Percentiles rank a stretch among this genome's conserved stretches.
Conservation (phyloP, 2,329 filamentous ascomycete genomes). For the Fusarium transvaalense region DNA sequence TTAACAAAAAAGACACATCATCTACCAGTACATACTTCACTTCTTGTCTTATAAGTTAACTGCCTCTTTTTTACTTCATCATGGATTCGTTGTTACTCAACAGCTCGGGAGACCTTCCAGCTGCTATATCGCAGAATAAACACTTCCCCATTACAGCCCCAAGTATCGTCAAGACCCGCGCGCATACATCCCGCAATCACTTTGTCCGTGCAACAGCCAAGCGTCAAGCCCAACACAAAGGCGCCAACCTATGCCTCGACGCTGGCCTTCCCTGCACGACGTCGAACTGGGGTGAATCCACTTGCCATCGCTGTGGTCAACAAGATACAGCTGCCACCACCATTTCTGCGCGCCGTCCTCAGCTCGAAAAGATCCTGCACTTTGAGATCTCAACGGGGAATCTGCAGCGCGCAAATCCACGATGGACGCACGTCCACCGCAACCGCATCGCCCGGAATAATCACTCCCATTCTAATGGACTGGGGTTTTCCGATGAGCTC, state of each 20-base stretch:
- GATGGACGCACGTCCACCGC: slow-evolving; percentile 23
- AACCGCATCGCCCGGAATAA: slow-evolving; percentile 32
- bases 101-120: slow-evolving; percentile 42
- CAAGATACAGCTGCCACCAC: slow-evolving; percentile 12
- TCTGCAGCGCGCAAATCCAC: slow-evolving; percentile 24
- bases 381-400: slow-evolving; percentile 14
- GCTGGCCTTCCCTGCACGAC: slow-evolving; percentile 42
- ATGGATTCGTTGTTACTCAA: slow-evolving; percentile 44
- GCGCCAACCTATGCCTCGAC: slow-evolving; percentile 40
- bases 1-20: slow-evolving; percentile 13
- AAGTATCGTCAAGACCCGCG: slow-evolving; percentile 25
- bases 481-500: slow-evolving; percentile 40
- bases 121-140: slow-evolving; percentile 33
- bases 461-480: slow-evolving; percentile 12
- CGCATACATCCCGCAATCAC: slow-evolving; percentile 47
- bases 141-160: slow-evolving; percentile 33
- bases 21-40: slow-evolving; percentile 1
- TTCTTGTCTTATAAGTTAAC: slow-evolving; percentile 22
- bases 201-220: slow-evolving; percentile 52
- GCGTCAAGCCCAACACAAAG: slow-evolving; percentile 44
- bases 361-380: slow-evolving; percentile 44
- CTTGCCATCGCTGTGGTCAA: slow-evolving; percentile 35
- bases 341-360: slow-evolving; percentile 37
- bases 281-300: background rate
- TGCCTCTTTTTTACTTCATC: slow-evolving; percentile 3